Conservation (phyloP, 2,329 filamentous ascomycete genomes). For the Penicillium sp. region DNA sequence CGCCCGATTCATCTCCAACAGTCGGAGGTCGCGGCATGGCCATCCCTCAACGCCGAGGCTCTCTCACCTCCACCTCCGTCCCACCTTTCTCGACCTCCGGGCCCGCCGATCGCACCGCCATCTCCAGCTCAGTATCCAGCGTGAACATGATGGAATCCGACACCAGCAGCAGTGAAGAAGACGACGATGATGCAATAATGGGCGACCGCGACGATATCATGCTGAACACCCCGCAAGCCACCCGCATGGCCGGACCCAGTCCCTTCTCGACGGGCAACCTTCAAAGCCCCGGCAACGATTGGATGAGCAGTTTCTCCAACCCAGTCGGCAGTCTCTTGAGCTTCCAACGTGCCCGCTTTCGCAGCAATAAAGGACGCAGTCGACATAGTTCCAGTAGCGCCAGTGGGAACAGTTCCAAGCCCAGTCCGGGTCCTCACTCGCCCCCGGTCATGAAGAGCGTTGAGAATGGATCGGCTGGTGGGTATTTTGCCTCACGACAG, state of each 20-base stretch:
- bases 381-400: conserved; percentile 71
- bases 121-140: conserved; percentile 83
- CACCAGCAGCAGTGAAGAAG: conserved; percentile 72
- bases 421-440: conserved; percentile 73
- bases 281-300: conserved; percentile 62
- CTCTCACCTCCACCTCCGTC: conserved; percentile 62
- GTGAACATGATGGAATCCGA: conserved; percentile 79
- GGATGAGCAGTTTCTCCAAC: conserved; percentile 66
- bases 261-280: conserved; percentile 52
- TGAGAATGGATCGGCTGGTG: conserved; percentile 55
- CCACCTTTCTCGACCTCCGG: conserved; percentile 74
- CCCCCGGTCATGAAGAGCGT: conserved; percentile 68
- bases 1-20: conserved; percentile 87
- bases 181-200: conserved; percentile 64
- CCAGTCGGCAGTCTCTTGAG: conserved; percentile 76
- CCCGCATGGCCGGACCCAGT: conserved; percentile 56
- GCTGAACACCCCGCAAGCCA: conserved; percentile 73
- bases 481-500: conserved; percentile 59
- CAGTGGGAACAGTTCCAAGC: conserved; percentile 71
- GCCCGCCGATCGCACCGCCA: conserved; percentile 69
- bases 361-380: conserved; percentile 62
- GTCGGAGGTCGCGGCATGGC: conserved; percentile 70
- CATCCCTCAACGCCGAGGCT: conserved; percentile 62
- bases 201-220: conserved; percentile 77
- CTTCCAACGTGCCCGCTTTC: conserved; percentile 68